Base-by-base conservation (phyloP, 2,329 filamentous ascomycete genomes). In the Penicillium griseofulvum region DNA sequence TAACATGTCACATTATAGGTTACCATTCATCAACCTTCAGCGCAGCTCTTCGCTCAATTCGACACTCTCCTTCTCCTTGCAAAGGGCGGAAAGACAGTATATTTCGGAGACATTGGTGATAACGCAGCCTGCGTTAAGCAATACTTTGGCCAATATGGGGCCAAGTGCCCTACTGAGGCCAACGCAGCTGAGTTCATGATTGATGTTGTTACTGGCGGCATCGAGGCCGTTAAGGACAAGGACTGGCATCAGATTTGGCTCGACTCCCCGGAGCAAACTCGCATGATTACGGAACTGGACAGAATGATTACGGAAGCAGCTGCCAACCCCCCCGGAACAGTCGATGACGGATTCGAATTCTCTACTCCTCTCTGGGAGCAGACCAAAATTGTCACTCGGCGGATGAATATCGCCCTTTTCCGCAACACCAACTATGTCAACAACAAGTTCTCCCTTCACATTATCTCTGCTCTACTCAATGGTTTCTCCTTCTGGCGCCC, bases 11-110 rank as follows among this genome's bases (percentile, higher is more conserved):
- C 8, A 2, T 38, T 39, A 6, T 28, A 54, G 42, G 87, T 85
- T 65, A 89, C 86, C 0, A 88, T 88, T 47, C 86, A 88, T 64
- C 85, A 88, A 60, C 86, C 86, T 3, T 85, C 81, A 4, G 83
- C 83, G 0, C 78, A 85, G 19, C 75, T 88, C 1, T 84, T 88
- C 52, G 79, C 86, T 57, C 80, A 88, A 62, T 89, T 89, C 68
- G 86, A 88, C 65, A 86, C 85, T 74, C 81, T 88, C 2, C 77
- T 89, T 0, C 81, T 84, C 1, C 76, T 88, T 11, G 84, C 85
- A 54, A 82, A 78, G 1, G 84, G 84, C 10, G 85, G 84, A 17
- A 85, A 86, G 65, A 85, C 83, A 0, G 86, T 87, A 61, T 89
- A 89, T 70, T 89, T 89, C 57, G 87, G 87, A 5, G 66, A 69